A percentile compares a stretch with the other conserved stretches of the same genome.
These are phyloP conservation scores for Termitomyces heimii DNA, from an alignment of 768 basidiomycete genomes.

Conservation along the genomic window DNA sequence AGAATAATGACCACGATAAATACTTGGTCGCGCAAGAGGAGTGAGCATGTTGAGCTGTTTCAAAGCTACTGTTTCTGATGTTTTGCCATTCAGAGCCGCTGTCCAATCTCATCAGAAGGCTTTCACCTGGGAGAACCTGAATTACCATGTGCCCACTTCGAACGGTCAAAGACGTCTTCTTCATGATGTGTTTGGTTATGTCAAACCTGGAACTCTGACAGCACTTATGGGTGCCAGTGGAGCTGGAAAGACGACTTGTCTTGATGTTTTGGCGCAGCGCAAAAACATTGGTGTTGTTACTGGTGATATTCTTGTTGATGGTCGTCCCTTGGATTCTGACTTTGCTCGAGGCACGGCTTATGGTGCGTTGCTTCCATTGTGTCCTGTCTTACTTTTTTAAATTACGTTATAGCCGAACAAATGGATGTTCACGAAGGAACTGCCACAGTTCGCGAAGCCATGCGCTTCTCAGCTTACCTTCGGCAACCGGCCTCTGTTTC, in stretches of 20 bases:
- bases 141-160: slow-evolving; percentile 70
- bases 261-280: slow-evolving; percentile 67
- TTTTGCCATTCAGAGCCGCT: slow-evolving; percentile 4
- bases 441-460: slow-evolving; percentile 76
- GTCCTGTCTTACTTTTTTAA: slow-evolving; percentile 18
- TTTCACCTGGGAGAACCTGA: slow-evolving; percentile 80
- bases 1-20: slow-evolving; percentile 7
- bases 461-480: slow-evolving; percentile 82
- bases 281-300: slow-evolving; percentile 64
- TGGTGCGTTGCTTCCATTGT: slow-evolving; percentile 33
- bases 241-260: slow-evolving; percentile 75
- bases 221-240: slow-evolving; percentile 87
- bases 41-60: background rate
- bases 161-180: slow-evolving; percentile 57
- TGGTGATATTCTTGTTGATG: slow-evolving; percentile 63
- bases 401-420: slow-evolving; percentile 53
- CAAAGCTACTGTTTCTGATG: background rate
- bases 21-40: slow-evolving; percentile 5
- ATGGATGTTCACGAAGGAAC: slow-evolving; percentile 83
- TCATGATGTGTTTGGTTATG: slow-evolving; percentile 74
- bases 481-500: slow-evolving; percentile 68
- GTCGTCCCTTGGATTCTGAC: slow-evolving; percentile 50
- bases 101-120: slow-evolving; percentile 35
- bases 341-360: slow-evolving; percentile 70
- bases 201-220: slow-evolving; percentile 83